Conservation (phyloP, 768 basidiomycete genomes). For the Inosperma sp. region DNA sequence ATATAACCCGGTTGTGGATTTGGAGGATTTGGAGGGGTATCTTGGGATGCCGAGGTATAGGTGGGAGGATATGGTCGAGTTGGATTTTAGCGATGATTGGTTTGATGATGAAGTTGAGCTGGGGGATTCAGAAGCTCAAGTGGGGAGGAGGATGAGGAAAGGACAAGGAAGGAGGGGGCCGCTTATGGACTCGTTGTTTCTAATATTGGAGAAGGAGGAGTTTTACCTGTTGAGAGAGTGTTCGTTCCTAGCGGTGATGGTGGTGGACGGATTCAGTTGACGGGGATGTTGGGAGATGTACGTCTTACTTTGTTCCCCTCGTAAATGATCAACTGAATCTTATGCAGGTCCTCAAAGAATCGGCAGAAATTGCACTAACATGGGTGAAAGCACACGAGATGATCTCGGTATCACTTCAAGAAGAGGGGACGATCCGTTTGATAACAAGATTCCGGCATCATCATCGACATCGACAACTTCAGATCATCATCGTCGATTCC, state of each 20-base stretch:
- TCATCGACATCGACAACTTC: too few relatives aligned
- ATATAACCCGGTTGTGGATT: constrained; percentile 61
- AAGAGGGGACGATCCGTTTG: constrained; percentile 68
- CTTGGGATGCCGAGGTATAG: too few relatives aligned
- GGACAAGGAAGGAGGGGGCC: constrained; percentile 67
- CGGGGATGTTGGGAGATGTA: constrained; percentile 80
- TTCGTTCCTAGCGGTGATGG: constrained; percentile 80
- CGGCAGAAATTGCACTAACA: constrained; percentile 82
- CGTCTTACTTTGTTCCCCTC: constrained; percentile 16
- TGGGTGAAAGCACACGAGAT: constrained; percentile 87
- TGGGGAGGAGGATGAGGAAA: constrained; percentile 68
- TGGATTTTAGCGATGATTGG: constrained; percentile 43
- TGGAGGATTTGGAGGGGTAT: constrained; percentile 77
- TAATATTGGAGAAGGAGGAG: constrained; percentile 81
- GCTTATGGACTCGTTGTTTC: constrained; percentile 88
- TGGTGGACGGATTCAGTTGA: constrained; percentile 65
- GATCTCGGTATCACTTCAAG: constrained; percentile 71
- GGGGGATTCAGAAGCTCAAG: too few relatives aligned
- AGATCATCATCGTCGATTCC: too few relatives aligned
- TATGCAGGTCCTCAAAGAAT: constrained; percentile 79
- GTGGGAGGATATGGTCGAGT: constrained; percentile 65
- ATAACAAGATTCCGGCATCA: constrained; percentile 59
- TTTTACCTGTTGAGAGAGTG: constrained; percentile 81
- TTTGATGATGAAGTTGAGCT: neutral
- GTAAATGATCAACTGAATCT: neutral